Conservation (phyloP, 2,329 filamentous ascomycete species). For the Aureobasidium sp. region DNA sequence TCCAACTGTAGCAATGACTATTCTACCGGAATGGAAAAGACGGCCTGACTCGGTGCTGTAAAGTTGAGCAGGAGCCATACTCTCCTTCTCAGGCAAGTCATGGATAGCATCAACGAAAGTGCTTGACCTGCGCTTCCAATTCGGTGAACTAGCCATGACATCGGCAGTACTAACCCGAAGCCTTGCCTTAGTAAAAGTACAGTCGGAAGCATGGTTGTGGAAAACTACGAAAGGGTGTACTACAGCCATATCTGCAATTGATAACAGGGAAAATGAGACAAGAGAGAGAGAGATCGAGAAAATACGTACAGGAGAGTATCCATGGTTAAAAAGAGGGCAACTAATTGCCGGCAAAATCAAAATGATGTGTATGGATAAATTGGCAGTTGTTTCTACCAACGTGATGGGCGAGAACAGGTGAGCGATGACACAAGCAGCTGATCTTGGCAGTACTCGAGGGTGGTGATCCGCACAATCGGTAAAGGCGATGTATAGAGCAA, state of each 20-base stretch:
- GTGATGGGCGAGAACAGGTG: neutral
- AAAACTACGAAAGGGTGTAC: constrained; percentile 15
- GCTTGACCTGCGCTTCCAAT: constrained; percentile 85
- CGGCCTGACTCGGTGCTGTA: constrained; percentile 98
- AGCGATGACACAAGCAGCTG: constrained; percentile 12
- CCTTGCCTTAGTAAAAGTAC: constrained; percentile 27
- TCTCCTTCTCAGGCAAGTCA: constrained; percentile 73
- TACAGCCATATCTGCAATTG: neutral
- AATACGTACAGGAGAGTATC: constrained; percentile 55
- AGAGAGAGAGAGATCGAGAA: neutral
- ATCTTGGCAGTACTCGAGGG: constrained; percentile 6
- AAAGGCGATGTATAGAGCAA: neutral
- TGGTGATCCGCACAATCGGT: neutral
- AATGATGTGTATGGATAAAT: neutral
- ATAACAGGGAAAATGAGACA: neutral
- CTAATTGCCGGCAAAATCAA: neutral
- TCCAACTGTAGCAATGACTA: constrained; percentile 95
- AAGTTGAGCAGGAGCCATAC: constrained; percentile 89
- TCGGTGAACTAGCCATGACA: constrained; percentile 81
- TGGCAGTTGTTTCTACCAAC: neutral
- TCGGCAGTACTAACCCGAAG: constrained; percentile 64
- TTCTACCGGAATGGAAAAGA: constrained; percentile 92
- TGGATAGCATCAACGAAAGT: constrained; percentile 97
- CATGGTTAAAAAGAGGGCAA: constrained; percentile 35
- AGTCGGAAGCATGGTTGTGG: constrained; percentile 57